phyloP scores from a whole-genome alignment of 129 eudicot species.

The Erigeron canadensis region DNA sequence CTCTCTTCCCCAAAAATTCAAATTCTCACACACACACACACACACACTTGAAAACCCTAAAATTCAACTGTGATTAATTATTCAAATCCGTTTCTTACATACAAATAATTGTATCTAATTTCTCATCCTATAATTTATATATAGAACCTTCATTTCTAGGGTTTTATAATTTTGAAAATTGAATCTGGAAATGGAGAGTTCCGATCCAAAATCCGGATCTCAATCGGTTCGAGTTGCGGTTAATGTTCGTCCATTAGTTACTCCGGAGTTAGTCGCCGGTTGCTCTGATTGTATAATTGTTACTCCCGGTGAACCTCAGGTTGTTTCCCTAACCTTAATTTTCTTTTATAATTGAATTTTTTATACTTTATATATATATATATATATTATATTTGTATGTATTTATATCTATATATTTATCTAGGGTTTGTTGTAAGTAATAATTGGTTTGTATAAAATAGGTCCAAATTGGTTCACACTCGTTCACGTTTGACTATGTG shows the following conservation, averaged over 20 bases:
- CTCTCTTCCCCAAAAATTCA: slow-evolving; percentile 19
- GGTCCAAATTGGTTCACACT: slow-evolving; percentile 93
- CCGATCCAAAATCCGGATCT: slow-evolving; percentile 45
- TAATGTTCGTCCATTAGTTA: slow-evolving; percentile 76
- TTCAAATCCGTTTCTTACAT: background rate
- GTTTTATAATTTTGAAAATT: slow-evolving; percentile 9
- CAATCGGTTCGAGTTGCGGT: slow-evolving; percentile 88
- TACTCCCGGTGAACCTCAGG: slow-evolving; percentile 83
- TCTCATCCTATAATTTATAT: background rate
- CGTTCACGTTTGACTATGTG: slow-evolving; percentile 80
- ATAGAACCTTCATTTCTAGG: background rate
- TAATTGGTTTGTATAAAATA: slow-evolving; percentile 19
- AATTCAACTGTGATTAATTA: background rate
- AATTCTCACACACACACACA: slow-evolving; percentile 12
- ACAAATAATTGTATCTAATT: background rate
- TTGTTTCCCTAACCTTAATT: slow-evolving; percentile 17
- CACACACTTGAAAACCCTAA: slow-evolving; percentile 21
- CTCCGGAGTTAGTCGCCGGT: slow-evolving; percentile 76
- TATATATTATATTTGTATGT: too few relatives aligned
- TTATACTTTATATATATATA: too few relatives aligned
- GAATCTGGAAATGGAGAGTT: slow-evolving; percentile 45
- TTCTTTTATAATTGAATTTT: background rate
- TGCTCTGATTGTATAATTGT: slow-evolving; percentile 78
- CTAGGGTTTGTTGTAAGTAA: background rate
- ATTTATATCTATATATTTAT: background rate